Evolutionary conservation across 2,329 filamentous ascomycete genomes (phyloP), one percentile per base, ranked within the genome.

Genomic region (Ascochyta clinopodiicola): DNA sequence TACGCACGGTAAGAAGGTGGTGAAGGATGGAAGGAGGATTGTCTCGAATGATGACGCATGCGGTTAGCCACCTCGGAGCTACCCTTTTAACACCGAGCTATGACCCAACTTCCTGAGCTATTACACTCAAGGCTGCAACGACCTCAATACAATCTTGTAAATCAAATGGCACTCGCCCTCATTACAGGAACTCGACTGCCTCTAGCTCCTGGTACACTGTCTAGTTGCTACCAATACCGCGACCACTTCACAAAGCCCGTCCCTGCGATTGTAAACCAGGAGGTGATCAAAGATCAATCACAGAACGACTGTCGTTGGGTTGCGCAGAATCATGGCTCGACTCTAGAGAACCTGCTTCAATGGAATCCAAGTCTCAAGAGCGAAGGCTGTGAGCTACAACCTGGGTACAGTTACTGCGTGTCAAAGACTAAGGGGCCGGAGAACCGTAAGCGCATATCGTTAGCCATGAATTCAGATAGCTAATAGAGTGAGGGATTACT

Each of bases 331-430:
- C 32, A 31, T 37, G n/a, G n/a, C 7, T 19, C 43, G 3, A 17
- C 36, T 9, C 8, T 53, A 9, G 43, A 40, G 2, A 17, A 47
- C 3, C 31, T 53, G 9, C n/a, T 53, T 3, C 6, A 13, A 4
- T 37, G 38, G 32, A 53, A 53, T n/a, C 50, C 50, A 4, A 53
- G 44, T 15, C 36, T 53, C 29, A 40, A 35, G 10, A 7, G 19
- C 29, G 15, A 19, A 3, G 15, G 25, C 9, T 53, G 50, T 19
- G 24, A 35, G n/a, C 9, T 53, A 1, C 27, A 53, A 19, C 44
- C 37, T 0, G 50, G 44, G 6, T 22, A 37, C 17, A 34, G 38
- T 6, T 53, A 53, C 38, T 53, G 50, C 17, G 38, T 36, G 25
- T 32, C n/a, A 1, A 21, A 43, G 32, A 32, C 36, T 6, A 21